Evolutionary conservation across 768 basidiomycete genomes (phyloP).

Genomic region (Kwoniella heveanensis): DNA sequence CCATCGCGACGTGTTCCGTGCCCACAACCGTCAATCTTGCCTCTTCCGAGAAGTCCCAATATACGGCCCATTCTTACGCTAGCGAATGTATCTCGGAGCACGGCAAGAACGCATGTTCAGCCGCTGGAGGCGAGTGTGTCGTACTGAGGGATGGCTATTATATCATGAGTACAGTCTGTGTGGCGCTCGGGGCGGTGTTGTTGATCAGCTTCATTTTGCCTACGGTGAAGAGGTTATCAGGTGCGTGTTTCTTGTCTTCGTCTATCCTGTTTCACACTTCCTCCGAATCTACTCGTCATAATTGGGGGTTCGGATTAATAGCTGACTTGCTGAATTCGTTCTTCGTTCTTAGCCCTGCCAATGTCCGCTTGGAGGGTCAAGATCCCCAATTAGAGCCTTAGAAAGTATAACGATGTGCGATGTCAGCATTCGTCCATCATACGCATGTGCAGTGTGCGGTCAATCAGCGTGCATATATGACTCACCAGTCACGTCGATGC

Average conservation of each 20-base stretch:
- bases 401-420: not conserved
- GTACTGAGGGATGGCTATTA: conserved; percentile 92
- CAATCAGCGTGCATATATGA: too few relatives aligned
- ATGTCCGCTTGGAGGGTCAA: conserved; percentile 49
- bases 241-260: too few relatives aligned
- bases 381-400: conserved; percentile 36
- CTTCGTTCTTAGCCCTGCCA: conserved; percentile 35
- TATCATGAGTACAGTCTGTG: conserved; percentile 75
- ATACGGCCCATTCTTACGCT: not conserved
- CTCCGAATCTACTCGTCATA: too few relatives aligned
- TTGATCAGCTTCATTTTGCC: conserved; percentile 78
- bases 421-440: not conserved
- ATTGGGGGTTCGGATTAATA: too few relatives aligned
- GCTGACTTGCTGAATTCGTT: not conserved
- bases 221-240: conserved; percentile 80
- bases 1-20: conserved; percentile 69
- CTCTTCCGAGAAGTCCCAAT: not conserved
- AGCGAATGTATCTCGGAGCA: conserved; percentile 87
- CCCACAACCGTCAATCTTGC: conserved; percentile 3
- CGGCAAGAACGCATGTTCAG: conserved; percentile 76
- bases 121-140: conserved; percentile 75
- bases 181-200: conserved; percentile 72
- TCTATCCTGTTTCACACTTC: too few relatives aligned
- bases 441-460: not conserved
- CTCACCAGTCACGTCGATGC: too few relatives aligned